Percentiles rank a stretch among this genome's conserved stretches.
Evolutionary conservation across 1,284 basidiomycete genomes (phyloP).

Genomic region (Fomitiporia mediterranea): DNA sequence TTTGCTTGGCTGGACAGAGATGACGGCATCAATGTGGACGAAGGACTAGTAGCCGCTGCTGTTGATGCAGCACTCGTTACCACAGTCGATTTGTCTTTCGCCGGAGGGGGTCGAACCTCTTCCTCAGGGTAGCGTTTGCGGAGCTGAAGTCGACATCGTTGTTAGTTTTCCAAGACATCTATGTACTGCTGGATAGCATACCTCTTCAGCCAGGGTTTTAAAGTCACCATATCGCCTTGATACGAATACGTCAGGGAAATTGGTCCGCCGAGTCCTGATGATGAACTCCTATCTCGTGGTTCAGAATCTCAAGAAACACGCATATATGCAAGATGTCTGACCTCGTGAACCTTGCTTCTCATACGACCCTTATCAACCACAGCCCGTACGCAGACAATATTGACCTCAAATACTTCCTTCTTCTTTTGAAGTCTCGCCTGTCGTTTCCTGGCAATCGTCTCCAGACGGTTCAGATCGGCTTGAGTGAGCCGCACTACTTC

Average conservation of each 20-base stretch:
- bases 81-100: conserved; percentile 80
- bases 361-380: conserved; percentile 80
- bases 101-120: conserved; percentile 72
- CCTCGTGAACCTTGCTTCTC: conserved; percentile 81
- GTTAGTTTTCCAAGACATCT: not conserved
- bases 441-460: conserved; percentile 59
- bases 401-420: conserved; percentile 75
- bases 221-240: conserved; percentile 96
- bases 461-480: conserved; percentile 71
- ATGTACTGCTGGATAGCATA: conserved; percentile 31
- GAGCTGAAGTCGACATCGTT: conserved; percentile 46
- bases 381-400: conserved; percentile 80
- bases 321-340: conserved; percentile 29
- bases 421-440: conserved; percentile 42
- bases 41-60: conserved; percentile 27
- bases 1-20: conserved; percentile 12
- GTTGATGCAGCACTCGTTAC: conserved; percentile 36
- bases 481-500: conserved; percentile 86
- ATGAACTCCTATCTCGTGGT: conserved; percentile 76
- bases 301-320: conserved; percentile 5
- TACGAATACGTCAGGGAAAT: conserved; percentile 77
- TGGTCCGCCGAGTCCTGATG: conserved; percentile 77
- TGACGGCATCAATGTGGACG: conserved; percentile 4
- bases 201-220: conserved; percentile 79
- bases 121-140: conserved; percentile 80